phyloP scores from a whole-genome alignment of 257 asterid genomes.

The Striga asiatica region DNA sequence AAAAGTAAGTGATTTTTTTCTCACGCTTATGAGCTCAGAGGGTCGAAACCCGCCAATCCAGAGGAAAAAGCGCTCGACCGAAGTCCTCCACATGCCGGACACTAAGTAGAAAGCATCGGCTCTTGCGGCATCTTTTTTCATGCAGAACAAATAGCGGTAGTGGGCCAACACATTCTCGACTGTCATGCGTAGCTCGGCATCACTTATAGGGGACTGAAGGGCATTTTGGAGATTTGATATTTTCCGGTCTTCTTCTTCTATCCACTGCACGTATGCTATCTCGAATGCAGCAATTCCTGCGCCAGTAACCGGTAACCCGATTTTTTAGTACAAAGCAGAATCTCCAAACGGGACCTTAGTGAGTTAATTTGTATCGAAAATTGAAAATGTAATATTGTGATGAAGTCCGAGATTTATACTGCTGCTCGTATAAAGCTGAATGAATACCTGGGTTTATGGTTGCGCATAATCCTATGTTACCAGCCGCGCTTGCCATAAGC shows the following conservation, averaged over 20 bases:
- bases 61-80: conserved; percentile 75
- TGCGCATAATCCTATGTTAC: conserved; percentile 40
- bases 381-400: neutral
- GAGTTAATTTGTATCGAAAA: too few relatives aligned
- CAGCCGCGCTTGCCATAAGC: conserved; percentile 37
- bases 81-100: conserved; percentile 76
- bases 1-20: neutral
- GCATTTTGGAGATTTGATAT: conserved; percentile 44
- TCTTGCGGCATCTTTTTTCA: conserved; percentile 73
- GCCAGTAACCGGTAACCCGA: neutral
- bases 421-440: neutral
- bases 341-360: too few relatives aligned
- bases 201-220: conserved; percentile 46
- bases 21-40: conserved; percentile 75
- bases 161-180: conserved; percentile 56
- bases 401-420: too few relatives aligned
- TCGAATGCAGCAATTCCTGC: conserved; percentile 67
- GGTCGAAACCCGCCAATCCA: conserved; percentile 98
- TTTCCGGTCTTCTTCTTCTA: conserved; percentile 61
- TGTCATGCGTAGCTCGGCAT: conserved; percentile 38
- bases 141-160: conserved; percentile 56
- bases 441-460: conserved; percentile 42
- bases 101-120: conserved; percentile 74
- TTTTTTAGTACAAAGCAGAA: neutral
- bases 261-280: conserved; percentile 73